Base-by-base conservation (phyloP, 2,329 filamentous ascomycete genomes). In the Rhytidhysteron rufulum region DNA sequence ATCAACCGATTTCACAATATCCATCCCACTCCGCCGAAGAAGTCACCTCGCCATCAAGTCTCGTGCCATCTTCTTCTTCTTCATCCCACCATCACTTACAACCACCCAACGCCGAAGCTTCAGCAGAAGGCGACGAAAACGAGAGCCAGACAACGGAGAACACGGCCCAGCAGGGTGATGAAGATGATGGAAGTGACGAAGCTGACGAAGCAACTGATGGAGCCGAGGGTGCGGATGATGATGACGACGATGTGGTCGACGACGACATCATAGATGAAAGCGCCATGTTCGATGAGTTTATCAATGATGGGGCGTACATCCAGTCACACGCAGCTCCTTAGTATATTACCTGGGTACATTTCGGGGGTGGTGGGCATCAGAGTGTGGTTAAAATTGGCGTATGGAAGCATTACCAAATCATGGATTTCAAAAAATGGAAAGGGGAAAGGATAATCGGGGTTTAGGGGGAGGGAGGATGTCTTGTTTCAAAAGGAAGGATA, bases 221-320 rank as follows among this genome's bases (percentile, higher is more conserved):
- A 1, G 56, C 54, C 5, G 57, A 62, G 32, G 52, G 47, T 4
- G 53, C 57, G 35, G 38, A 56, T 13, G 57, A 60, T 16, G 54
- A 48, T 2, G 58, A 62, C 5, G 31, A 17, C n/a, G 56, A 53
- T 5, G 44, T 56, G 9, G 51, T 51, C 36, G 48, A 47, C 5
- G 54, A 39, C 3, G 34, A 37, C 16, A 15, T 41, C 15, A 43
- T 47, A 22, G 39, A 31, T 5, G 45, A 57, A 37, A 52, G 53
- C 21, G 47, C 50, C 2, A 35, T 57, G 17, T 51, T 60, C 16
- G 53, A 58, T 15, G 55, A 60, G 20, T 53, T 53, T 24, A 47
- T 57, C 2, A 50, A 52, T 34, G 44, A 53, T 6, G 33, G 33
- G 11, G 33, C 8, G 11, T 18, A 18, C 16, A 18, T 9, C 25